A percentile compares a stretch with the other conserved stretches of the same genome.
Evolutionary conservation across 1,284 basidiomycete species (phyloP).

Genomic region (Xerocomus amazonicus): DNA sequence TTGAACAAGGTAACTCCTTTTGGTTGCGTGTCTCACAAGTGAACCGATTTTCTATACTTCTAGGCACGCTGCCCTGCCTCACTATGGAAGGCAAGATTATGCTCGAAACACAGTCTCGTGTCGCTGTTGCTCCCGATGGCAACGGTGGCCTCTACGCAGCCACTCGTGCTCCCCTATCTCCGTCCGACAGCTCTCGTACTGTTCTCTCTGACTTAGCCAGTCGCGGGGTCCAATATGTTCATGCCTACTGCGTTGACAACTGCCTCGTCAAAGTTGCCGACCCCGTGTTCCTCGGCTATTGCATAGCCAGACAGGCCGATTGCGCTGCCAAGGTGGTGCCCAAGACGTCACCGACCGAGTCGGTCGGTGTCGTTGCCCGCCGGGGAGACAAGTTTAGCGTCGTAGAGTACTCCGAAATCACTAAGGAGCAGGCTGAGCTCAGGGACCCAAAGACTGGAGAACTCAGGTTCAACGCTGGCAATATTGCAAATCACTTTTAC

Average conservation of each 20-base stretch:
- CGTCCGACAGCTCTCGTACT: slow-evolving; percentile 57
- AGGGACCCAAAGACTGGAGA: slow-evolving; percentile 69
- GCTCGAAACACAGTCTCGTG: slow-evolving; percentile 71
- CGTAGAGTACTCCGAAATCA: slow-evolving; percentile 98
- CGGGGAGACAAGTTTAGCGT: slow-evolving; percentile 84
- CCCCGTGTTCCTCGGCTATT: slow-evolving; percentile 94
- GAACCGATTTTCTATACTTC: slow-evolving; percentile 6
- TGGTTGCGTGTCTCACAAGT: not conserved
- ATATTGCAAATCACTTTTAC: slow-evolving; percentile 99
- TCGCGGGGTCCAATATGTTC: slow-evolving; percentile 85
- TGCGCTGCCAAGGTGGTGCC: slow-evolving; percentile 97
- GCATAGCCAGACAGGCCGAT: slow-evolving; percentile 80
- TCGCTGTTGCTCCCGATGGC: slow-evolving; percentile 95
- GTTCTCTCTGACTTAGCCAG: slow-evolving; percentile 82
- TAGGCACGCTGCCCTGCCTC: slow-evolving; percentile 94
- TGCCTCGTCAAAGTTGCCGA: slow-evolving; percentile 98
- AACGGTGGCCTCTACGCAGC: slow-evolving; percentile 98
- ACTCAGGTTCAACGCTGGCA: slow-evolving; percentile 89
- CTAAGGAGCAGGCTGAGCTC: slow-evolving; percentile 79
- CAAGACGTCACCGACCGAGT: slow-evolving; percentile 83
- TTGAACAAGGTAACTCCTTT: slow-evolving; percentile 81
- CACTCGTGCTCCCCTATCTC: slow-evolving; percentile 72
- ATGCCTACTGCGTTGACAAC: slow-evolving; percentile 98
- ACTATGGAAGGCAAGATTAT: slow-evolving; percentile 93
- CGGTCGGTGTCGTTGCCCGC: slow-evolving; percentile 91